These are phyloP conservation scores for Metschnikowia cerradonensis DNA, from an alignment of 805 yeast species.

Conservation along the genomic window DNA sequence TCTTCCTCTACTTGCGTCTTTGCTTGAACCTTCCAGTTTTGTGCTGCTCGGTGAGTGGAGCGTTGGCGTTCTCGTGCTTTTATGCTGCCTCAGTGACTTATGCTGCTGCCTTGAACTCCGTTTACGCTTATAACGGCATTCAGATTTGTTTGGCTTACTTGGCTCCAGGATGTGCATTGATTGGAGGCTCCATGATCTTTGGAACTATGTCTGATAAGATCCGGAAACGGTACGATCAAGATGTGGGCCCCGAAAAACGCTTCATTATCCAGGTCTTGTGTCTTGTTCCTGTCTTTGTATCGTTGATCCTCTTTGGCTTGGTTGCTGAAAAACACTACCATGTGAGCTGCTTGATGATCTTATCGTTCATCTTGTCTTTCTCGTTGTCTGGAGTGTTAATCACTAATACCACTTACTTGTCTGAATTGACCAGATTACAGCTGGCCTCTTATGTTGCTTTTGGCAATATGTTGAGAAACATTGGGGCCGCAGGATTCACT, in stretches of 20 bases:
- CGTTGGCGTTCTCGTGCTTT: conserved; percentile 50
- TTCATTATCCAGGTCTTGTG: conserved; percentile 44
- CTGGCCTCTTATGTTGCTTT: conserved; percentile 53
- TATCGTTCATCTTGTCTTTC: conserved; percentile 45
- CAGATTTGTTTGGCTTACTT: conserved; percentile 44
- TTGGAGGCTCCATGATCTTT: conserved; percentile 46
- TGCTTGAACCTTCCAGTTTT: conserved; percentile 42
- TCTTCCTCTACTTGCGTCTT: conserved; percentile 33
- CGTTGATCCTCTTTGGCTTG: conserved; percentile 54
- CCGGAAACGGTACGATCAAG: conserved; percentile 22
- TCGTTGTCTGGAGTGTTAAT: conserved; percentile 57
- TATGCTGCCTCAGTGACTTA: conserved; percentile 52
- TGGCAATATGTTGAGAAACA: conserved; percentile 49
- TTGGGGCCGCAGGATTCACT: conserved; percentile 52
- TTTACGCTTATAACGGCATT: conserved; percentile 34
- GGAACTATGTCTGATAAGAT: conserved; percentile 46
- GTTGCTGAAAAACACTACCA: conserved; percentile 37
- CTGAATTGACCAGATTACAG: conserved; percentile 47
- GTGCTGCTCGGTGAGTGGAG: conserved; percentile 44
- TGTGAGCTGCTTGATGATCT: conserved; percentile 38
- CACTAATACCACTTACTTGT: conserved; percentile 49
- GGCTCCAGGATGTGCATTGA: conserved; percentile 50
- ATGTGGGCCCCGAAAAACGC: conserved; percentile 45
- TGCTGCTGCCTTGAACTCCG: conserved; percentile 34
- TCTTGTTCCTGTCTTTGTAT: conserved; percentile 37